Conservation (phyloP, 2,329 filamentous ascomycete genomes). For the Fusarium albosuccineum region DNA sequence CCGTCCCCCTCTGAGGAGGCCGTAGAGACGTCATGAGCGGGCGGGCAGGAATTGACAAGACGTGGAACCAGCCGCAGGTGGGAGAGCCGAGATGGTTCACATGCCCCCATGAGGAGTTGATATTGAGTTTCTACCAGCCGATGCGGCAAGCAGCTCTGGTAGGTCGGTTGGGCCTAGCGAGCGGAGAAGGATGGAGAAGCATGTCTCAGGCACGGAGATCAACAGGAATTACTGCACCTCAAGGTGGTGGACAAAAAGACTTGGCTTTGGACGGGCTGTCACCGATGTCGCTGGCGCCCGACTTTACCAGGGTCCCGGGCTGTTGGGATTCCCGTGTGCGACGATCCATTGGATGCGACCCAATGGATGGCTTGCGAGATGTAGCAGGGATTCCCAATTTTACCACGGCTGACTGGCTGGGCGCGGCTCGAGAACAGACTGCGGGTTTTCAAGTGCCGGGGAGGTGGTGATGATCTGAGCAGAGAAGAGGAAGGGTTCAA, state of each 20-base stretch:
- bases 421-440: conserved; percentile 7
- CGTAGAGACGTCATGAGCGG: conserved; percentile 15
- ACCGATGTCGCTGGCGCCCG: conserved; percentile 44
- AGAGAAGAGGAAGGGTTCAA: not conserved
- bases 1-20: not conserved
- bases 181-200: conserved; percentile 38
- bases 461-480: not conserved
- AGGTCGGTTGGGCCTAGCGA: conserved; percentile 4
- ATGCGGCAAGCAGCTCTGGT: conserved; percentile 19
- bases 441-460: conserved; percentile 25
- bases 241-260: conserved; percentile 40
- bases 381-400: conserved; percentile 5
- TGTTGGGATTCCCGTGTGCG: conserved; percentile 33
- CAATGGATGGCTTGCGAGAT: conserved; percentile 18
- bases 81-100: conserved; percentile 12
- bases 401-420: conserved; percentile 18
- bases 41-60: not conserved
- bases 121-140: conserved; percentile 35
- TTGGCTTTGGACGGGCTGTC: conserved; percentile 40
- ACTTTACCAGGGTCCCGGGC: conserved; percentile 39
- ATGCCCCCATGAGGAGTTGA: conserved; percentile 26
- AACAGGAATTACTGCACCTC: conserved; percentile 15
- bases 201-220: conserved; percentile 41
- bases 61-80: too few species aligned
- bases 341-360: conserved; percentile 33